A percentile compares a stretch with the other conserved stretches of the same genome.
Evolutionary conservation across 2,329 filamentous ascomycete genomes (phyloP).

Genomic region (Penicillium sumatraense): DNA sequence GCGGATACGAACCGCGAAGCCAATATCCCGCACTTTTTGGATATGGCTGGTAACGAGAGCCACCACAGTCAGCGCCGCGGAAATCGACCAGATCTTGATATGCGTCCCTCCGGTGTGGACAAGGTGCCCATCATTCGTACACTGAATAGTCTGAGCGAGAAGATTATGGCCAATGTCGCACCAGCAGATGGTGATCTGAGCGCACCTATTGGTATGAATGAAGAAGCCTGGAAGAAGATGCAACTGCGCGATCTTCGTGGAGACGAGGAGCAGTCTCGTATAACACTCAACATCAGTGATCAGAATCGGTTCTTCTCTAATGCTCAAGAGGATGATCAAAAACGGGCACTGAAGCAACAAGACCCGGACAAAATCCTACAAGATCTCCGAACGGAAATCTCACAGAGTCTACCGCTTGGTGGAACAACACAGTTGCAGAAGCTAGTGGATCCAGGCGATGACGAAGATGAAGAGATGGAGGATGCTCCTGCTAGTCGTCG

Average conservation of each 20-base stretch:
- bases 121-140: slow-evolving; percentile 89
- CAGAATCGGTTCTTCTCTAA: slow-evolving; percentile 80
- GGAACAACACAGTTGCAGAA: slow-evolving; percentile 72
- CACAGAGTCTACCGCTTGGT: slow-evolving; percentile 50
- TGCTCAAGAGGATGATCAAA: slow-evolving; percentile 50
- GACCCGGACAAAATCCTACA: slow-evolving; percentile 70
- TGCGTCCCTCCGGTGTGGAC: slow-evolving; percentile 74
- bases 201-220: slow-evolving; percentile 69
- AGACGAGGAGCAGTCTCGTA: slow-evolving; percentile 73
- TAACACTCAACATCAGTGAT: slow-evolving; percentile 86
- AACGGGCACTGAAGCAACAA: slow-evolving; percentile 68
- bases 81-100: slow-evolving; percentile 86
- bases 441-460: slow-evolving; percentile 56
- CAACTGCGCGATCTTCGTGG: slow-evolving; percentile 79
- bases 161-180: slow-evolving; percentile 86
- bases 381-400: slow-evolving; percentile 66
- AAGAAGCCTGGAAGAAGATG: slow-evolving; percentile 74
- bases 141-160: slow-evolving; percentile 88
- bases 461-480: slow-evolving; percentile 62
- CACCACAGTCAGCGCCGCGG: slow-evolving; percentile 87
- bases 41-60: slow-evolving; percentile 92
- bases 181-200: slow-evolving; percentile 74
- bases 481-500: slow-evolving; percentile 43
- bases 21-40: slow-evolving; percentile 84
- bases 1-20: slow-evolving; percentile 55